Percentiles rank a stretch among this genome's conserved stretches.
Evolutionary conservation across 2,329 filamentous ascomycete genomes (phyloP).

Genomic region (Sclerotinia trifoliorum): DNA sequence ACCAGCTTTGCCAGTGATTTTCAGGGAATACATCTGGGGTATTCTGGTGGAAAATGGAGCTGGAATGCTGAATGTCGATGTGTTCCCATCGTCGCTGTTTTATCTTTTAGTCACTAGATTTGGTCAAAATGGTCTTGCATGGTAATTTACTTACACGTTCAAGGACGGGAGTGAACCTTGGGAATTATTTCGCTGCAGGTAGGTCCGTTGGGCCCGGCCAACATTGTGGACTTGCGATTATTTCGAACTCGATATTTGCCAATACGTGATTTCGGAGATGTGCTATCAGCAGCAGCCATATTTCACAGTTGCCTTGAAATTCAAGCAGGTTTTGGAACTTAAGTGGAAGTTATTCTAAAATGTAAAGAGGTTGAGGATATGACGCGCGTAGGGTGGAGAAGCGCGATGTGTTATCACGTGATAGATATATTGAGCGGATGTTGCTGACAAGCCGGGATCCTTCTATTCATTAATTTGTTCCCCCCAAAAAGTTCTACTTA

Average conservation of each 20-base stretch:
- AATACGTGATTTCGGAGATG: background rate
- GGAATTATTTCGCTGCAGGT: background rate
- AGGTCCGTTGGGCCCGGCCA: too few species aligned
- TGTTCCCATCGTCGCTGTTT: slow-evolving; percentile 7
- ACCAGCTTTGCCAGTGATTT: slow-evolving; percentile 43
- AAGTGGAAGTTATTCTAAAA: background rate
- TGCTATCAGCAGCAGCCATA: background rate
- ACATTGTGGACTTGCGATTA: background rate
- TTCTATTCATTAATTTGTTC: too few species aligned
- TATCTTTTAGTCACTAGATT: slow-evolving; percentile 7
- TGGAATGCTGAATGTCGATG: slow-evolving; percentile 47
- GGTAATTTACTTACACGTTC: background rate
- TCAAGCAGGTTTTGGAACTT: background rate
- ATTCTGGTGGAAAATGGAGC: slow-evolving; percentile 42
- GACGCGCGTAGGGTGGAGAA: background rate
- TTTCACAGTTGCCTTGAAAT: background rate
- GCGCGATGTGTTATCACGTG: background rate
- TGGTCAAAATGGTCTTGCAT: background rate
- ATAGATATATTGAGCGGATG: background rate
- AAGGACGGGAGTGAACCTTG: background rate
- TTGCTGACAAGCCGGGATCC: background rate
- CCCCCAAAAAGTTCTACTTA: too few species aligned
- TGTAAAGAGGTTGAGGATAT: background rate
- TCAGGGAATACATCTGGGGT: slow-evolving; percentile 44
- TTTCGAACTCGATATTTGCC: background rate